phyloP scores from a whole-genome alignment of 306 rosid species.

The Parietaria judaica region DNA sequence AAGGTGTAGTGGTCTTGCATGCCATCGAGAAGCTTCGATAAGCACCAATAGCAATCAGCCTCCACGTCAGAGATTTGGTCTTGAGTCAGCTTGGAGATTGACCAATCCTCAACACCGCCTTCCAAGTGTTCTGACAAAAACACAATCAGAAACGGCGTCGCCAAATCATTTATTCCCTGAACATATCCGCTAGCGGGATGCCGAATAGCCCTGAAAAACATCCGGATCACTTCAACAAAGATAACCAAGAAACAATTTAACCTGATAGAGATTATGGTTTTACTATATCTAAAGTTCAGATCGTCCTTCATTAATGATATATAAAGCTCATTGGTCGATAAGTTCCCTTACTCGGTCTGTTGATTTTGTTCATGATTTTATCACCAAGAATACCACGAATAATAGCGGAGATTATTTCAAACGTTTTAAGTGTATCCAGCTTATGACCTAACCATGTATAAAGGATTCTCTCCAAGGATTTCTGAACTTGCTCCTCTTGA shows the following conservation, averaged over 20 bases:
- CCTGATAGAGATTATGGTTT: no score
- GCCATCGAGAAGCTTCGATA: constrained; percentile 87
- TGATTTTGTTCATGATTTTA: no score
- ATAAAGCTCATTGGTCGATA: no score
- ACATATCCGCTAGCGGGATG: constrained; percentile 99
- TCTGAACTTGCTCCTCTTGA: constrained; percentile 83
- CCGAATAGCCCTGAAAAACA: constrained; percentile 75
- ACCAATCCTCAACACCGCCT: constrained; percentile 72
- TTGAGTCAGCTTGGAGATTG: constrained; percentile 55
- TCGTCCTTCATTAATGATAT: no score
- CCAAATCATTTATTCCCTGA: constrained; percentile 98
- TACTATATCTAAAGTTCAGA: no score
- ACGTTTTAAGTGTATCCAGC: background rate
- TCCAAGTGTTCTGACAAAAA: constrained; percentile 78
- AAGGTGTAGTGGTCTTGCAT: constrained; percentile 98
- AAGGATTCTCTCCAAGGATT: constrained; percentile 87
- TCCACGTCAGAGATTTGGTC: constrained; percentile 60
- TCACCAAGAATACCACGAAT: no score
- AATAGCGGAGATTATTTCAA: background rate
- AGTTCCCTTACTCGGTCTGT: no score
- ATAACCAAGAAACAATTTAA: no score
- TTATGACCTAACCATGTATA: constrained; percentile 58
- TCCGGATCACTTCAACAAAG: no score
- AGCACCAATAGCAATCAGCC: constrained; percentile 96
- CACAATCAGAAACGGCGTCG: constrained; percentile 83